Conservation (phyloP, 1,284 basidiomycete species). For the Gomphus bonarii region DNA sequence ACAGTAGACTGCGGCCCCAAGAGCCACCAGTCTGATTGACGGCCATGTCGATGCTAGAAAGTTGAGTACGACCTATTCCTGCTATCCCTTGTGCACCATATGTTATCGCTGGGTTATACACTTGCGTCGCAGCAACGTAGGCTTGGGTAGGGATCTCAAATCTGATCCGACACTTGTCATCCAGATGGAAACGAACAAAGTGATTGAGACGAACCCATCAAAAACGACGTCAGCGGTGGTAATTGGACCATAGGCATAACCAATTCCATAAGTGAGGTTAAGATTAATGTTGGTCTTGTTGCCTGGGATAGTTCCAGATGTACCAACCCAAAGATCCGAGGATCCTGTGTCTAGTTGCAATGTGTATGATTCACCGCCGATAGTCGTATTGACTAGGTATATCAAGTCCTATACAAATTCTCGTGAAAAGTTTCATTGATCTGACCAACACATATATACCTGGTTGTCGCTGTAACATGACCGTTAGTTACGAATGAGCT, state of each 20-base stretch:
- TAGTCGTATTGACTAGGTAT: slow-evolving; percentile 57
- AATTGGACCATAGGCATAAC: slow-evolving; percentile 59
- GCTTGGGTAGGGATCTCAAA: slow-evolving; percentile 56
- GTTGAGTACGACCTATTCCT: slow-evolving; percentile 67
- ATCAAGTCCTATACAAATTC: slow-evolving; percentile 43
- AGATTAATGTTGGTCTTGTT: slow-evolving; percentile 23
- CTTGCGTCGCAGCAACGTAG: slow-evolving; percentile 48
- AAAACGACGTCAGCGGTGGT: slow-evolving; percentile 53
- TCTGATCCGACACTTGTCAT: slow-evolving; percentile 25
- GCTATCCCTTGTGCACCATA: slow-evolving; percentile 65
- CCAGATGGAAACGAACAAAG: slow-evolving; percentile 8
- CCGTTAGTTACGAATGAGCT: neutral
- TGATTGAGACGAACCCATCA: slow-evolving; percentile 41
- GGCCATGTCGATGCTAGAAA: slow-evolving; percentile 54
- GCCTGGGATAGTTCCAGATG: neutral
- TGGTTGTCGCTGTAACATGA: neutral
- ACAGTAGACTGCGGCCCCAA: slow-evolving; percentile 55
- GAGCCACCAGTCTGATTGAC: slow-evolving; percentile 47
- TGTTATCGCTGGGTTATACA: slow-evolving; percentile 57
- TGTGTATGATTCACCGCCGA: slow-evolving; percentile 36
- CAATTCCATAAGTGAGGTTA: slow-evolving; percentile 67
- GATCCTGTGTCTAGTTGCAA: slow-evolving; percentile 77
- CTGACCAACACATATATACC: neutral
- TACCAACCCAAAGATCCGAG: slow-evolving; percentile 64
- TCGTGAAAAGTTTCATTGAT: neutral